Conservation (phyloP, 2,329 filamentous ascomycete species). For the Teratosphaeria zuluensis region DNA sequence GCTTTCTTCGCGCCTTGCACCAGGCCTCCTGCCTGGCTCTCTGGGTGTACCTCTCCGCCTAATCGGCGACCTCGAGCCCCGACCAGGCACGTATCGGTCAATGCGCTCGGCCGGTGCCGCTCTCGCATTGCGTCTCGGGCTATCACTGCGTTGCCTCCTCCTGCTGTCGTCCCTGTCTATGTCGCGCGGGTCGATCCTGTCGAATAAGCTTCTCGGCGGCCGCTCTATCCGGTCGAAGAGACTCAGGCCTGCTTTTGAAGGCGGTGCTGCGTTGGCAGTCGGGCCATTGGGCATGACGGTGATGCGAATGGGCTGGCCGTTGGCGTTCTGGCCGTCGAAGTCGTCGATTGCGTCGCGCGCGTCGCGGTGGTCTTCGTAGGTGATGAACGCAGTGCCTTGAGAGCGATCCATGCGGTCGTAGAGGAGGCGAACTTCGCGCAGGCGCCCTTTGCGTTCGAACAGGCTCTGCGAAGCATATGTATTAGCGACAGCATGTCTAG, state of each 20-base stretch:
- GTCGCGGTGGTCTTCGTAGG: conserved; percentile 61
- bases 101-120: conserved; percentile 54
- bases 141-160: conserved; percentile 30
- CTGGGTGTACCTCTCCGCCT: conserved; percentile 39
- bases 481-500: conserved; percentile 2
- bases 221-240: conserved; percentile 41
- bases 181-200: conserved; percentile 44
- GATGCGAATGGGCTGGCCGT: conserved; percentile 68
- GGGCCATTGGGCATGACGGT: conserved; percentile 50
- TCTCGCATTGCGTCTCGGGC: conserved; percentile 41
- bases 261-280: conserved; percentile 20
- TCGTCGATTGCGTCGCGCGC: conserved; percentile 66
- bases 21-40: conserved; percentile 39
- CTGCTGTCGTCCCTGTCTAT: conserved; percentile 17
- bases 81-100: conserved; percentile 66
- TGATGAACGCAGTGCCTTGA: conserved; percentile 74
- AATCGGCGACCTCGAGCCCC: conserved; percentile 45
- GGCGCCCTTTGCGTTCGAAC: conserved; percentile 66
- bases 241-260: conserved; percentile 11
- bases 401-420: conserved; percentile 88
- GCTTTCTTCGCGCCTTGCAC: conserved; percentile 33
- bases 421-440: conserved; percentile 58
- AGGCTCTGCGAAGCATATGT: conserved; percentile 50
- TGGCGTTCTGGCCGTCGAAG: conserved; percentile 84
- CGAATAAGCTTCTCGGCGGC: conserved; percentile 51